Percentiles rank a stretch among this genome's conserved stretches.
phyloP scores from a whole-genome alignment of 1,284 basidiomycete species.

The Malassezia sp. region DNA sequence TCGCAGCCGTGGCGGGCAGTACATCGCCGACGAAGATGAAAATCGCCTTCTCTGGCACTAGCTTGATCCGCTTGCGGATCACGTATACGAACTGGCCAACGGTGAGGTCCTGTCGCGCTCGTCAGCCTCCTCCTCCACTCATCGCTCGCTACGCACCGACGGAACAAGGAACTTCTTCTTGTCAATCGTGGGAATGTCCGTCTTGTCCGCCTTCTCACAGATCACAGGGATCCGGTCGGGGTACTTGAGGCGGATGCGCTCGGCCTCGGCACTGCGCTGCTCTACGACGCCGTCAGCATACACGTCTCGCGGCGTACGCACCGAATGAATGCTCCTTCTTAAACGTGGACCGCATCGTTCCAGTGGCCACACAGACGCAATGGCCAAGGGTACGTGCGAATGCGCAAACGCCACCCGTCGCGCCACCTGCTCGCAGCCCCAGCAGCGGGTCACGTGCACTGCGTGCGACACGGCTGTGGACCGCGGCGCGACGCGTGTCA shows the following conservation, averaged over 20 bases:
- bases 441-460: too few relatives aligned
- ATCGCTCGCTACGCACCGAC: constrained; percentile 52
- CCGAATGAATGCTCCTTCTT: constrained; percentile 99
- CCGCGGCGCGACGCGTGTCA: too few relatives aligned
- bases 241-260: constrained; percentile 96
- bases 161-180: constrained; percentile 99
- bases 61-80: constrained; percentile 98
- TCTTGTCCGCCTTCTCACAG: constrained; percentile 98
- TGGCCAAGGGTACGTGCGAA: background rate
- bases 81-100: constrained; percentile 94
- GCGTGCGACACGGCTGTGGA: too few relatives aligned
- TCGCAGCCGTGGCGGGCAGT: constrained; percentile 87
- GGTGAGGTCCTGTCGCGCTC: constrained; percentile 66
- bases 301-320: too few relatives aligned
- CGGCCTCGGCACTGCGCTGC: constrained; percentile 91
- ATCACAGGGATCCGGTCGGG: constrained; percentile 97
- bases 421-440: too few relatives aligned
- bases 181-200: constrained; percentile 97
- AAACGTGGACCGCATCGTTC: constrained; percentile 95
- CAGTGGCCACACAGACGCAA: too few relatives aligned
- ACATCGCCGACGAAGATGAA: constrained; percentile 64
- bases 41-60: constrained; percentile 89
- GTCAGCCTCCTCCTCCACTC: too few relatives aligned
- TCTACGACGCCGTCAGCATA: constrained; percentile 54
- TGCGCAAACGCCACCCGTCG: background rate